Evolutionary conservation across 768 basidiomycete genomes (phyloP), one percentile per base, ranked within the genome.

Genomic region (Boletus rubroflammeus): DNA sequence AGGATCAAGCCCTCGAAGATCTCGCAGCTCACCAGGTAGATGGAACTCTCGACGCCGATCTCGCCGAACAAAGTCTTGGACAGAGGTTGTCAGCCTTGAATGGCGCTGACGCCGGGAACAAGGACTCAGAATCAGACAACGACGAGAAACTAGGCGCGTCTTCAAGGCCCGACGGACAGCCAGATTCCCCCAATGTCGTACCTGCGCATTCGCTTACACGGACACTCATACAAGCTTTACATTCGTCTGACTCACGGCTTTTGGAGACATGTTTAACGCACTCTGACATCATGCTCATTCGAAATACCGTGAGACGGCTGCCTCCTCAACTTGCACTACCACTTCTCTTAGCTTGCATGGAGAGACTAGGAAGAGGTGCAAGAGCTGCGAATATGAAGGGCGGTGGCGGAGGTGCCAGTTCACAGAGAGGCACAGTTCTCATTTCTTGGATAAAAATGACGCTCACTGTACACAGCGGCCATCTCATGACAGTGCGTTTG

Each of bases 161-260:
- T 47, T 59, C 63, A 23, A 58, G 35, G 42, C 45, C 49, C 10
- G 21, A 60, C 51, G 65, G 47, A 53, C 53, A 53, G 28, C 60
- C 53, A 46, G 65, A 50, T 21, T 73, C 75, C 13, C 65, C 67
- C 8, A 64, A 76, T n/a, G 70, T 78, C 38, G 76, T 85, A 19
- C 90, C 94, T 35, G 84, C 92, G 1, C 84, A 86, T 59, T 95
- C 96, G 0, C 80, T 98, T 55, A 92, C 96, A 26, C 86, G 93
- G 51, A 95, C 96, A 26, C 79, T 99, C 46, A 90, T 96, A 54
- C 97, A 99, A 73, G 96, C 97, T 0, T 74, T 99, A 26, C 97
- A 99, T 69, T 98, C 97, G 1, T 87, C 90, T 19, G 97, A 99
- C 75, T 81, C 89, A 3, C 82, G 83, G 10, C 75, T 98, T 35